phyloP scores from a whole-genome alignment of 306 rosid species.

The Prunus mira region DNA sequence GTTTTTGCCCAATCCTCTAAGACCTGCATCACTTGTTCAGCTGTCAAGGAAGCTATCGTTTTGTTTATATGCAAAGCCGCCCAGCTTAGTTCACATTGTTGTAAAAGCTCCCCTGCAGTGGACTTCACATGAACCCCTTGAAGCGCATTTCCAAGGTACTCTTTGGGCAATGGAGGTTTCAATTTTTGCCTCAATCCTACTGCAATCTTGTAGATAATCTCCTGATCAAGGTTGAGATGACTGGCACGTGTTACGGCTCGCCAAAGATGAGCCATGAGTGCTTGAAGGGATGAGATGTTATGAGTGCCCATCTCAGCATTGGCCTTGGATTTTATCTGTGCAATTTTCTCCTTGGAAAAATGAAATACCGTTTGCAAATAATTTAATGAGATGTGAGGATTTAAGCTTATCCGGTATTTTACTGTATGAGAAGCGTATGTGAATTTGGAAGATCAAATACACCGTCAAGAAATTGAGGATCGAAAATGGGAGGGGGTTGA shows the following conservation, averaged over 20 bases:
- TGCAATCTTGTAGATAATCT: accelerated
- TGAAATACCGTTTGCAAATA: constrained; percentile 23
- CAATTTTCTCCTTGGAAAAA: constrained; percentile 25
- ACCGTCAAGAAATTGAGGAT: constrained; percentile 11
- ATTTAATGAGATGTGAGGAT: neutral
- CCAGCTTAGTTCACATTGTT: constrained; percentile 19
- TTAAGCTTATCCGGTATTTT: neutral
- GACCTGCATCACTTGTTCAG: neutral
- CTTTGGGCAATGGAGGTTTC: constrained; percentile 20
- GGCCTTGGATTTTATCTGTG: constrained; percentile 31
- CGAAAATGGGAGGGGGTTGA: neutral
- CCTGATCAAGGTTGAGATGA: neutral
- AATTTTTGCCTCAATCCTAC: constrained; percentile 12
- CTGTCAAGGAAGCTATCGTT: constrained; percentile 9
- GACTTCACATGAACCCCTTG: neutral
- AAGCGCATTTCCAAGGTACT: constrained; percentile 27
- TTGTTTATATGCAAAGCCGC: constrained; percentile 35
- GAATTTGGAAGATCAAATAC: neutral
- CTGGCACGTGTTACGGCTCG: constrained; percentile 2
- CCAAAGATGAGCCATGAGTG: constrained; percentile 33
- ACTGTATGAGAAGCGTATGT: neutral
- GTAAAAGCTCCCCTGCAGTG: constrained; percentile 27
- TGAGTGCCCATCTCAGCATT: constrained; percentile 12
- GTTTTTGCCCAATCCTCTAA: constrained; percentile 26
- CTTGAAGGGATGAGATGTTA: constrained; percentile 39